Percentiles rank a stretch among this genome's conserved stretches.
phyloP scores from a whole-genome alignment of 345 rosid genomes.

The Arabis alpina region DNA sequence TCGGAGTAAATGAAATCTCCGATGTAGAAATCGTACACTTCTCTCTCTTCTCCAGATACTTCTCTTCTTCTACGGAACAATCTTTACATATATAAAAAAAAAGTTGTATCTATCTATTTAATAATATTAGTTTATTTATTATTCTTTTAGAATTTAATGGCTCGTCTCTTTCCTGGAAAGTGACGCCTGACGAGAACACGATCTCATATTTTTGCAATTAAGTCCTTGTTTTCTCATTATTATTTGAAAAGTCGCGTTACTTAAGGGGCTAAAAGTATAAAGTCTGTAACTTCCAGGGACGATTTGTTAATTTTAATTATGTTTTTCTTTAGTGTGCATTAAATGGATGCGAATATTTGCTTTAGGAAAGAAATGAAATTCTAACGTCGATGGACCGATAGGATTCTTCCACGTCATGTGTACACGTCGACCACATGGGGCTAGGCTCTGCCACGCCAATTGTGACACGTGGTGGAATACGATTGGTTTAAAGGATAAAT shows the following conservation, averaged over 20 bases:
- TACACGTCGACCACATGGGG: slow-evolving; percentile 37
- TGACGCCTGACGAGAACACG: slow-evolving; percentile 35
- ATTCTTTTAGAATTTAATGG: slow-evolving; percentile 31
- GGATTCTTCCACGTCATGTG: slow-evolving; percentile 36
- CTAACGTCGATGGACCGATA: slow-evolving; percentile 30
- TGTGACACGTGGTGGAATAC: neutral
- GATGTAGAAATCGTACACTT: slow-evolving; percentile 29
- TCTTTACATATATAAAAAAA: slow-evolving; percentile 29
- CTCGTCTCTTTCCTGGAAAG: slow-evolving; percentile 33
- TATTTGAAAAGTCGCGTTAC: neutral
- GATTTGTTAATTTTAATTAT: neutral
- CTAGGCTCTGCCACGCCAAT: slow-evolving; percentile 34
- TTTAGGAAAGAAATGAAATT: slow-evolving; percentile 29
- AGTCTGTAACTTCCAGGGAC: neutral
- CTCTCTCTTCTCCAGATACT: slow-evolving; percentile 37
- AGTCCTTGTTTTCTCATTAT: neutral
- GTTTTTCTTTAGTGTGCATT: neutral
- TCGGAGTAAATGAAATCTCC: slow-evolving; percentile 27
- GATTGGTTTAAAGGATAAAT: neutral
- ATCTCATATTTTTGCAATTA: slow-evolving; percentile 12
- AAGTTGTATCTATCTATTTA: neutral
- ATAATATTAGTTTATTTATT: neutral
- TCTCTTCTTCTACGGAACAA: slow-evolving; percentile 23
- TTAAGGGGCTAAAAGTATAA: neutral
- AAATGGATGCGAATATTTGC: slow-evolving; percentile 41